Evolutionary conservation across 2,329 filamentous ascomycete genomes (phyloP), one percentile per base, ranked within the genome.

Genomic region (Sclerotinia nivalis): DNA sequence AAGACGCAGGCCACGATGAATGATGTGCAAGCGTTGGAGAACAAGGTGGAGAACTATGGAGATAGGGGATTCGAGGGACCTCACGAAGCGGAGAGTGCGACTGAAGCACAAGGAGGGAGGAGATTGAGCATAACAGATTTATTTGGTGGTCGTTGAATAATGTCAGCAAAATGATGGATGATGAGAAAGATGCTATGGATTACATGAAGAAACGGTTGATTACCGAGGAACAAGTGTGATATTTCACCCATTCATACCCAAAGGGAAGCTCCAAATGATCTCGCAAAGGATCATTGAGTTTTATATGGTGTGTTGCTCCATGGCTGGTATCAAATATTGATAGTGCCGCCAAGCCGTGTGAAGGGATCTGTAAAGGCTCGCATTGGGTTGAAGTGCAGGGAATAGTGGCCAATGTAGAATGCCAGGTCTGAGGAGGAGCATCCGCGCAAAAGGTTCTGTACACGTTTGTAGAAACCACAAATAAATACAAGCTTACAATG

Each of bases 21-120:
- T n/a, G 66, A 52, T 20, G 37, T 60, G 34, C 55, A 71, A 43
- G 45, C 50, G 28, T 34, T 66, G 37, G 70, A 68, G 47, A 54
- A 54, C 1, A 69, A 50, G 50, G 56, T 68, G 13, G 73, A 72
- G 64, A 66, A 70, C 34, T 69, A 72, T 71, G 73, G 64, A 28
- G 70, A 70, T 45, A 65, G 69, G 43, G 72, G 66, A 20, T 66
- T 70, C 34, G 66, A 70, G 40, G 71, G 43, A 56, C 71, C 65
- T 22, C 69, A 49, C 20, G 68, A 61, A 40, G 62, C 55, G 22
- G 68, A 66, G 22, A 65, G n/a, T 9, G 31, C 37, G 20, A 40
- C 61, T 20, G 47, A 65, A 52, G 61, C 49, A 8, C 61, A 65
- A 20, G 60, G 60, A 40, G 60, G 60, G 0, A 49, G 47, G n/a